Base-by-base conservation (phyloP, 257 asterid genomes). In the Leptodermis oblonga region DNA sequence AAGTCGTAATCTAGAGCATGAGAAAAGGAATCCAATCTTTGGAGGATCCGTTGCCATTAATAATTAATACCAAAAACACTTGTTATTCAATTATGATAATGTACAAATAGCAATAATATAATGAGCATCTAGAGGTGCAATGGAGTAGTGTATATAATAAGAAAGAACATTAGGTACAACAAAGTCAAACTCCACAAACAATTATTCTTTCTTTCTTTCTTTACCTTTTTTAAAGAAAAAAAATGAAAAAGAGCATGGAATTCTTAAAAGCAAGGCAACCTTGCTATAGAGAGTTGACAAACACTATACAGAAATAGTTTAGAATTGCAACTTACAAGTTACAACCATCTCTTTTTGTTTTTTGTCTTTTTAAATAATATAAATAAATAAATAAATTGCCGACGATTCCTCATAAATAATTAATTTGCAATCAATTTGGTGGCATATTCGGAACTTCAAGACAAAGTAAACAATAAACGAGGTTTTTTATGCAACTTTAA, bases 231-330 rank as follows among this genome's bases (percentile, higher is more conserved):
- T 49, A 17, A 25, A 25, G 10, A n/a, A 41, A 41, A 69, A 41
- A 52, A 25, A 45, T 11, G 2, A 15, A n/a, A 26, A 48, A 36
- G 51, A 5, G 51, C 8, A 72, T 37, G 28, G 23, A 2, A 0
- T 60, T 62, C 23, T 48, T 18, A 23, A 34, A 33, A 33, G 41
- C 17, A 39, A 69, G 7, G 53, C 53, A 55, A 55, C n/a, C 11
- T n/a, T n/a, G n/a, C n/a, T n/a, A n/a, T 23, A 4, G 14, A 10
- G 56, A 72, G 76, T 72, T 63, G 76, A 72, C 65, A 51, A 51
- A 37, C 43, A 18, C 55, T 42, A 9, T n/a, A n/a, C 14, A 15
- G 22, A 9, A 2, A 56, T 56, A 12, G 37, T 56, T 71, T 61
- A 14, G 17, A 20, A 51, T 7, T 52, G 70, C 70, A 63, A 72